Evolutionary conservation across 2,329 filamentous ascomycete species (phyloP), one percentile per base, ranked within the genome.

Genomic region (Rhinocladiella similis): DNA sequence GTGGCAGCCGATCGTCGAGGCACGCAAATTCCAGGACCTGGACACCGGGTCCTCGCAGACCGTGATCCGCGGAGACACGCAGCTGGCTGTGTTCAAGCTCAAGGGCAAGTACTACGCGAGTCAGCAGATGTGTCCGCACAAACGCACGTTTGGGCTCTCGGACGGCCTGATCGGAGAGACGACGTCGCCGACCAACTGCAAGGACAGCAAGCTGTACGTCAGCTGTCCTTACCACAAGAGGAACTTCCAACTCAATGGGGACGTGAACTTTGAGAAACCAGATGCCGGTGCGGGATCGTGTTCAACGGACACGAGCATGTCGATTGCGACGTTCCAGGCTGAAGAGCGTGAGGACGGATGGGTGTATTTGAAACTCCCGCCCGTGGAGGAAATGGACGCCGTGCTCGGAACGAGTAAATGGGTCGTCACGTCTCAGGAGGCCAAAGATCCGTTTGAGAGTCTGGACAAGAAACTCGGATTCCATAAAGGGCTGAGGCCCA

Each of bases 101-200:
- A 83, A 84, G 52, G 91, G 90, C 18, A 83, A 82, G 52, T 95
- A 87, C 78, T 93, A 93, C 72, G 89, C 89, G 56, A 89, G 88
- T 13, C 91, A 96, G 75, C 90, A 96, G 70, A 96, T 96, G 91
- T 96, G 91, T 70, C 91, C 91, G 9, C 91, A 96, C 76, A 94
- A 93, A 74, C 87, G 91, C 10, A 87, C 91, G 1, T 96, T 96
- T 67, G 87, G 92, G n/a, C 83, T 96, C 22, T 88, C 88, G 0
- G 92, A 96, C 69, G 90, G 91, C 1, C 76, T 96, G 7, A 82
- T 96, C 46, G 91, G 92, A 39, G 87, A 90, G 62, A 59, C 60
- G 70, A 54, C 50, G 2, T 43, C 53, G 27, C 43, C 62, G 47
- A 3, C 25, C 7, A 52, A 75, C 46, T 65, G 71, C 57, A 66